These are phyloP conservation scores for Hansenula anomala DNA, from an alignment of 1,139 yeast genomes.

Conservation along the genomic window DNA sequence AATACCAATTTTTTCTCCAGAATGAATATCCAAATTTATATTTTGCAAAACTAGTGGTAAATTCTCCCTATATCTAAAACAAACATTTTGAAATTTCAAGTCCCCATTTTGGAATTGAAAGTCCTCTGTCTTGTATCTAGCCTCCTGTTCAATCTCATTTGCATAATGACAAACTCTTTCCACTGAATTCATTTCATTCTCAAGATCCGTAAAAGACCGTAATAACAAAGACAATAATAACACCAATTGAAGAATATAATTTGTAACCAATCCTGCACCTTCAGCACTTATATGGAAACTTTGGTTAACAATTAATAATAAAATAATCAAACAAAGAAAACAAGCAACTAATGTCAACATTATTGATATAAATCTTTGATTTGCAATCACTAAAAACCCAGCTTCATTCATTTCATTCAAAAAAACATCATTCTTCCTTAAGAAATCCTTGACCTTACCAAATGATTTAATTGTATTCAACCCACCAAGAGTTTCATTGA, in stretches of 20 bases:
- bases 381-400: slow-evolving; percentile 57
- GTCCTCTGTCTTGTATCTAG: slow-evolving; percentile 42
- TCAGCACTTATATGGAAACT: slow-evolving; percentile 63
- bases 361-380: slow-evolving; percentile 76
- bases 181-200: slow-evolving; percentile 71
- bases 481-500: slow-evolving; percentile 77
- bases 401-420: slow-evolving; percentile 70
- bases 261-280: slow-evolving; percentile 68
- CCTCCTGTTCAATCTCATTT: slow-evolving; percentile 55
- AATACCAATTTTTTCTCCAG: slow-evolving; percentile 60
- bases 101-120: slow-evolving; percentile 43
- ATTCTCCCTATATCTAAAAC: slow-evolving; percentile 57
- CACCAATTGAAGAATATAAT: slow-evolving; percentile 55
- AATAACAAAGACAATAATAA: slow-evolving; percentile 46
- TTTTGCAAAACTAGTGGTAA: slow-evolving; percentile 56
- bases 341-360: slow-evolving; percentile 55
- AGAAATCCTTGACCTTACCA: slow-evolving; percentile 44
- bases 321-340: slow-evolving; percentile 37
- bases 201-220: slow-evolving; percentile 54
- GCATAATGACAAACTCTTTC: slow-evolving; percentile 71
- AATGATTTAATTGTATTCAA: slow-evolving; percentile 69
- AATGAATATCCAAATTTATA: slow-evolving; percentile 26
- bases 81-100: slow-evolving; percentile 46
- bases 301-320: slow-evolving; percentile 61
- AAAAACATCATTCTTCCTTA: slow-evolving; percentile 40